Percentiles rank a stretch among this genome's conserved stretches.
phyloP scores from a whole-genome alignment of 306 rosid species.

The Acacia acuminata region DNA sequence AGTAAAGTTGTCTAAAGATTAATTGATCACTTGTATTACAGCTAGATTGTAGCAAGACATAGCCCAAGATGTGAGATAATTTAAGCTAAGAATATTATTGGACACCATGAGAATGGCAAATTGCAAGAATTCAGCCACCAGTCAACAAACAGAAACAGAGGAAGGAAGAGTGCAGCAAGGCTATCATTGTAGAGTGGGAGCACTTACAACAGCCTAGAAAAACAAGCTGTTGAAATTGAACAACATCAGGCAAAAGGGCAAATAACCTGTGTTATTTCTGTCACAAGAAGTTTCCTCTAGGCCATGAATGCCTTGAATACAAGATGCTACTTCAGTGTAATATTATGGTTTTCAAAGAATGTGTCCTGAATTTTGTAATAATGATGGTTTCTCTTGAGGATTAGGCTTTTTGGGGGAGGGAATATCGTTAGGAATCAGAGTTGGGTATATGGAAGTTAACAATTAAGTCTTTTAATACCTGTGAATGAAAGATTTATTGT shows the following conservation, averaged over 20 bases:
- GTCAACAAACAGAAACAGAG: not conserved
- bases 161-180: not conserved
- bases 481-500: too few species aligned
- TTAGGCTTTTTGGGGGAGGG: not conserved
- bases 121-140: not conserved
- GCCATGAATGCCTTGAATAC: not conserved
- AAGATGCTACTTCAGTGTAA: not conserved
- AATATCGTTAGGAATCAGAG: not conserved
- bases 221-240: not conserved
- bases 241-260: not conserved
- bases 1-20: not conserved
- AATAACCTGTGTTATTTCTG: too few species aligned
- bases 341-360: not conserved
- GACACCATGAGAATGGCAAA: not conserved
- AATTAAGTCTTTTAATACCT: not conserved
- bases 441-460: not conserved
- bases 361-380: not conserved
- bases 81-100: not conserved
- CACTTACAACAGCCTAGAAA: not conserved
- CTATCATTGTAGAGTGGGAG: not conserved
- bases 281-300: not conserved
- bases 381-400: not conserved
- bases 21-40: not conserved
- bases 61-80: not conserved
- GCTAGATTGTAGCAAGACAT: not conserved